A percentile compares a stretch with the other conserved stretches of the same genome.
phyloP scores from a whole-genome alignment of 1,284 basidiomycete species.

The Erythrobasidium hasegawianum region DNA sequence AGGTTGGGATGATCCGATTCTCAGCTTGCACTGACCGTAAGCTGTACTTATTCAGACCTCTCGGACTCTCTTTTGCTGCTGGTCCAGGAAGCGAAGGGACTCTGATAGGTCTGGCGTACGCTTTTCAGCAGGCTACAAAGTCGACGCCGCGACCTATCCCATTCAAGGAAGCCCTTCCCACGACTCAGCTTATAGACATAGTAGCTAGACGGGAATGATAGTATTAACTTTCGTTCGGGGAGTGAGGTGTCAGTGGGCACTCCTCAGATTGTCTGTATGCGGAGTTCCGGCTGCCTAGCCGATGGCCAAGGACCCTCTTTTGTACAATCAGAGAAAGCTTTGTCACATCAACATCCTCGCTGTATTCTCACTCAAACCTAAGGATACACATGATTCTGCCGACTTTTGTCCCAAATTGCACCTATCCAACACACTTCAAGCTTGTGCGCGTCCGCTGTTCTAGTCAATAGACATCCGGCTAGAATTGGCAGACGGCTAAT shows the following conservation, averaged over 20 bases:
- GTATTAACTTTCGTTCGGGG: no score
- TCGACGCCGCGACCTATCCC: slow-evolving; percentile 58
- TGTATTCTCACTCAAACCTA: no score
- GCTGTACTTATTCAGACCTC: slow-evolving; percentile 25
- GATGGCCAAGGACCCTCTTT: no score
- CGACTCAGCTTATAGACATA: slow-evolving; percentile 33
- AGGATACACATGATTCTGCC: no score
- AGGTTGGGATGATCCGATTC: neutral
- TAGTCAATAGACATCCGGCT: slow-evolving; percentile 4
- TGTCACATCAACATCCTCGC: no score
- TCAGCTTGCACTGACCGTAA: neutral
- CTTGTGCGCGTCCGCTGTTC: no score
- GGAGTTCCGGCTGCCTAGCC: no score
- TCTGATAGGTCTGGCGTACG: slow-evolving; percentile 24
- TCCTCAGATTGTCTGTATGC: no score
- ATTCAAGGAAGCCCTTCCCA: slow-evolving; percentile 57
- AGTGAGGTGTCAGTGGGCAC: no score
- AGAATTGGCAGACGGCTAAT: neutral
- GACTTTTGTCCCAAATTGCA: no score
- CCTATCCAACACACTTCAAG: no score
- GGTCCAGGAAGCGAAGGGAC: slow-evolving; percentile 14
- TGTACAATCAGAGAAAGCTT: no score
- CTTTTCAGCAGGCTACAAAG: slow-evolving; percentile 55
- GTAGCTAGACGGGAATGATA: neutral
- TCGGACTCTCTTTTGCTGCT: slow-evolving; percentile 31